Base-by-base conservation (phyloP, 2,329 filamentous ascomycete genomes). In the Ophiostoma novo-ulmi region DNA sequence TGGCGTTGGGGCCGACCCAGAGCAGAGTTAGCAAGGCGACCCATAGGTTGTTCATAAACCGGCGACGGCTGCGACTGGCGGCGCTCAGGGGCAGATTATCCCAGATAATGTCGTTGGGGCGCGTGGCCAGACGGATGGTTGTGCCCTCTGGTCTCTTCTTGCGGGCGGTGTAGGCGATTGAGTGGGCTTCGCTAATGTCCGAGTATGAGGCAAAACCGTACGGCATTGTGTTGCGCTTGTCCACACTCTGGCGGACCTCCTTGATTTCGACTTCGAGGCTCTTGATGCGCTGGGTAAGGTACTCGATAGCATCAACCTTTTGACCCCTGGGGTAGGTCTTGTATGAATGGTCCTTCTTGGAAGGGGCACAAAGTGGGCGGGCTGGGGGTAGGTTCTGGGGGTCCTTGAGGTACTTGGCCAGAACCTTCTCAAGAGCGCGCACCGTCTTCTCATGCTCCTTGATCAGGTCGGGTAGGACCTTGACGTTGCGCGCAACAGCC, bases 131-230 rank as follows among this genome's bases (percentile, higher is more conserved):
- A 6, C 82, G 84, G 70, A 99, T 87, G 0, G 87, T 91, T 0
- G 93, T 89, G 5, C 92, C 92, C 58, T 91, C 85, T 0, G 92
- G 92, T 75, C 90, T 91, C 82, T 95, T 95, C 67, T 88, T 91
- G 71, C 91, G 91, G 31, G 91, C 88, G 11, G 89, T 86, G 80
- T 91, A 97, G 13, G 94, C 95, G 73, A 97, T 93, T 26, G 87
- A 87, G 77, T 99, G 95, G 0, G 95, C 93, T 75, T 97, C 92
- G 71, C 89, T 85, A 70, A 99, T 96, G 61, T 89, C 90, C 61
- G 94, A 89, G 81, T 95, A 99, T 76, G 93, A 97, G 10, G 94
- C 94, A 78, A 99, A 99, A 0, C 95, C 95, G 77, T 94, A 99
- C 0, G 92, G 85, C 85, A 97, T 91, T 20, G 94, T 90, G 77